A percentile compares a stretch with the other conserved stretches of the same genome.
Conservation (phyloP, 2,329 filamentous ascomycete species). For the Colletotrichum spaethianum region DNA sequence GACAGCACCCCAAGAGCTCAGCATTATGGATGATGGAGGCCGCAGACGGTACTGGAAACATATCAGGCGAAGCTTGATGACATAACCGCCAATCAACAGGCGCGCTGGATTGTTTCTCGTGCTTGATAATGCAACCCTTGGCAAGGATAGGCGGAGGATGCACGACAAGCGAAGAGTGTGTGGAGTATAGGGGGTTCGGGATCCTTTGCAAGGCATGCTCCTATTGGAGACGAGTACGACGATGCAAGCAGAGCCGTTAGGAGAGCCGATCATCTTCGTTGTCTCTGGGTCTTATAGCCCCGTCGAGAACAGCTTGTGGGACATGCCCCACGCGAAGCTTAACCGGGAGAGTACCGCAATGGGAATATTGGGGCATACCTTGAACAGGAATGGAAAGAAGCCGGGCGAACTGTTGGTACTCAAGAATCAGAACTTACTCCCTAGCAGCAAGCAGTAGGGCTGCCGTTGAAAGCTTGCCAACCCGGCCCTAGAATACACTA, state of each 20-base stretch:
- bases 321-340: not conserved
- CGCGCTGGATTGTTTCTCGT: not conserved
- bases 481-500: conserved; percentile 8
- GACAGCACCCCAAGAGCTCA: not conserved
- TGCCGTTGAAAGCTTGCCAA: conserved; percentile 8
- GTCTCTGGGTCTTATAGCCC: not conserved
- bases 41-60: not conserved
- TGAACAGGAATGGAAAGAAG: not conserved
- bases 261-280: not conserved
- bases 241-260: not conserved
- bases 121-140: not conserved
- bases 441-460: not conserved
- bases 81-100: no score
- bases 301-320: not conserved
- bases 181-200: not conserved
- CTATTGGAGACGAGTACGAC: not conserved
- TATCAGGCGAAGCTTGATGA: no score
- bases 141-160: not conserved
- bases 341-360: not conserved
- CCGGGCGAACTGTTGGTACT: not conserved
- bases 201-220: not conserved
- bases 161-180: not conserved
- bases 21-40: not conserved
- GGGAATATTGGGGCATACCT: not conserved
- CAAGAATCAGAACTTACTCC: not conserved